phyloP scores from a whole-genome alignment of 2,329 filamentous ascomycete genomes.

The Pestalotiopsis fici region DNA sequence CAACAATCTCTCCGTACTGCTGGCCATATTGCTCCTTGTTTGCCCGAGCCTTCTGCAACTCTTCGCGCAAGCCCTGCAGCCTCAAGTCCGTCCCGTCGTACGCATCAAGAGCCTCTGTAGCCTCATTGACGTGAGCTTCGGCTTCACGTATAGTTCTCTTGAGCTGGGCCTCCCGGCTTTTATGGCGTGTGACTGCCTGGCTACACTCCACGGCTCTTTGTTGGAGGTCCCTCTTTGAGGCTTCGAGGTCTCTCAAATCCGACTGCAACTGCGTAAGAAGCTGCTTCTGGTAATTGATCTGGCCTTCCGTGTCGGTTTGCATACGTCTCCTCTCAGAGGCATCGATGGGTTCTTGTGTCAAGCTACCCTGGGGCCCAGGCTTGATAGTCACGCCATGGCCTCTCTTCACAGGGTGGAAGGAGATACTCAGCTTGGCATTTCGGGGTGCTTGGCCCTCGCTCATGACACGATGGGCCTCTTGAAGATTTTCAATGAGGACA shows the following conservation, averaged over 20 bases:
- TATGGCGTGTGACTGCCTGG: slow-evolving; percentile 44
- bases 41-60: slow-evolving; percentile 54
- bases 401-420: slow-evolving; percentile 61
- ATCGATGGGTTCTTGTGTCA: slow-evolving; percentile 7
- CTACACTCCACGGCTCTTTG: slow-evolving; percentile 50
- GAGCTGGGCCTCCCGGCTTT: slow-evolving; percentile 40
- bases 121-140: slow-evolving; percentile 55
- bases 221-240: slow-evolving; percentile 46
- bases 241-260: slow-evolving; percentile 54
- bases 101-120: slow-evolving; percentile 63
- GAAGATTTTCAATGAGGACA: slow-evolving; percentile 70
- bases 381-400: slow-evolving; percentile 63
- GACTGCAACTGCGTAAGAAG: slow-evolving; percentile 53
- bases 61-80: slow-evolving; percentile 58
- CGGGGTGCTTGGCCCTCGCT: slow-evolving; percentile 59
- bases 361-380: slow-evolving; percentile 34
- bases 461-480: slow-evolving; percentile 70
- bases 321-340: slow-evolving; percentile 64
- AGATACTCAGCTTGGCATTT: slow-evolving; percentile 75
- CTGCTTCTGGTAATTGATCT: slow-evolving; percentile 57
- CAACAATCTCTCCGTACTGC: slow-evolving; percentile 53
- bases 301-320: slow-evolving; percentile 72
- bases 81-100: slow-evolving; percentile 69
- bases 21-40: slow-evolving; percentile 49
- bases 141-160: slow-evolving; percentile 58